Base-by-base conservation (phyloP, 495 filamentous ascomycete species). In the Xylaria venustula region DNA sequence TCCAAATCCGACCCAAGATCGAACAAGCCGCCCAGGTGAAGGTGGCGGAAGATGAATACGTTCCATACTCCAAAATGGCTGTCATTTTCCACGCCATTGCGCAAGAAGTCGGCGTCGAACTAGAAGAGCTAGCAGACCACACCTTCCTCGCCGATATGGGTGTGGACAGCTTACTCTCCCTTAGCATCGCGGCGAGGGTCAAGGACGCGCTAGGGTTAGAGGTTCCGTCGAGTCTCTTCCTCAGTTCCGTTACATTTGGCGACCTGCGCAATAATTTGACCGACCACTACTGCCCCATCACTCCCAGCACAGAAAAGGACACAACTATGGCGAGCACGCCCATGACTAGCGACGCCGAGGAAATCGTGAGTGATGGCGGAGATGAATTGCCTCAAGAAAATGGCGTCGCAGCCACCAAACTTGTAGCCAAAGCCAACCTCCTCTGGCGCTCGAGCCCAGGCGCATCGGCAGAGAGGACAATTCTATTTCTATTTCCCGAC, bases 401-500 rank as follows among this genome's bases (percentile, higher is more conserved):
- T 8, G 22, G 6, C 19, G 19, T 3, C 19, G 25, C 17, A 23
- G 20, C 44, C 11, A 2, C 22, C 5, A 6, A 25, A 11, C 19
- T 46, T 8, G 19, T 22, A 46, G 44, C 20, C 19, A 12, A 46
- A 25, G 44, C 44, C 17, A 22, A 22, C 7, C 44, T 46, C 2
- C 44, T 46, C 6, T 17, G 5, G 9, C 44, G 44, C 6, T 5
- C 37, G 44, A 22, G 9, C 19, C 44, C 4, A 25, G 25, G 37
- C 15, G 37, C 37, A 40, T 62, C 81, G 0, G n/a, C 79, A 75
- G 60, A 73, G 64, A n/a, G n/a, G n/a, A 71, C 78, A 14, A 73
- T 66, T 17, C 68, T 91, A 8, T 69, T 85, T 65, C 75, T 90
- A 14, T 70, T 90, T 40, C 88, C 88, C 14, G 88, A 90, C 64